Conservation (phyloP, 2,329 filamentous ascomycete species). For the Colletotrichum theobromicola region DNA sequence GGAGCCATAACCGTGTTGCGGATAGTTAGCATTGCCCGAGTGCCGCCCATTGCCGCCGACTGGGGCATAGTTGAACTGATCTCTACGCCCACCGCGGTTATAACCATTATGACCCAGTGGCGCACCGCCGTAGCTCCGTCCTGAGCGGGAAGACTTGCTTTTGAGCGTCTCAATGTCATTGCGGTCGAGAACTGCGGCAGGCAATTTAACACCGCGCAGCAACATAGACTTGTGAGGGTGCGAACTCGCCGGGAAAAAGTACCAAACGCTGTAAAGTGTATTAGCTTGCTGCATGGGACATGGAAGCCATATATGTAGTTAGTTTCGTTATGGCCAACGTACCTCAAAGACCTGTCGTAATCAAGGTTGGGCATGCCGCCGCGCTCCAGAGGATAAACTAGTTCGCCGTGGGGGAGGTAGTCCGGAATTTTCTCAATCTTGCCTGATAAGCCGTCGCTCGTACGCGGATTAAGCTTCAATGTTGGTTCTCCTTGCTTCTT, state of each 20-base stretch:
- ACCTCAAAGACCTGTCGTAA: slow-evolving; percentile 86
- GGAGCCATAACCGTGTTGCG: background rate
- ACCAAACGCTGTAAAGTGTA: slow-evolving; percentile 70
- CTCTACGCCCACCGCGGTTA: slow-evolving; percentile 46
- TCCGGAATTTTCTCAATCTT: slow-evolving; percentile 80
- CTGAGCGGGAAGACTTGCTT: slow-evolving; percentile 66
- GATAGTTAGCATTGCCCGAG: slow-evolving; percentile 17
- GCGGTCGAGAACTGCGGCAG: slow-evolving; percentile 73
- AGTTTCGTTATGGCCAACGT: slow-evolving; percentile 38
- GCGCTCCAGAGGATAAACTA: slow-evolving; percentile 78
- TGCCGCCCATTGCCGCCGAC: slow-evolving; percentile 24
- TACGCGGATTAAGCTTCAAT: slow-evolving; percentile 75
- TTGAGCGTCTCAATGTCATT: slow-evolving; percentile 78
- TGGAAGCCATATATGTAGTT: background rate
- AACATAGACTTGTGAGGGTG: slow-evolving; percentile 93
- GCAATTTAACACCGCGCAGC: slow-evolving; percentile 79
- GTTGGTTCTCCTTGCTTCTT: slow-evolving; percentile 76
- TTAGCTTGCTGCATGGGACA: slow-evolving; percentile 30
- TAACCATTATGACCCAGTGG: slow-evolving; percentile 55
- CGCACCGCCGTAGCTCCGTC: slow-evolving; percentile 74
- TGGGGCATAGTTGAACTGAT: slow-evolving; percentile 59
- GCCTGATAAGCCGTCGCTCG: slow-evolving; percentile 81
- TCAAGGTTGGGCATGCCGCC: slow-evolving; percentile 78
- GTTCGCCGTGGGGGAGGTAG: slow-evolving; percentile 82
- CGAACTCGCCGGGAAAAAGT: slow-evolving; percentile 76